These are phyloP conservation scores for Pelargonium fulgidum DNA, from an alignment of 441 rosid genomes.

Conservation along the genomic window DNA sequence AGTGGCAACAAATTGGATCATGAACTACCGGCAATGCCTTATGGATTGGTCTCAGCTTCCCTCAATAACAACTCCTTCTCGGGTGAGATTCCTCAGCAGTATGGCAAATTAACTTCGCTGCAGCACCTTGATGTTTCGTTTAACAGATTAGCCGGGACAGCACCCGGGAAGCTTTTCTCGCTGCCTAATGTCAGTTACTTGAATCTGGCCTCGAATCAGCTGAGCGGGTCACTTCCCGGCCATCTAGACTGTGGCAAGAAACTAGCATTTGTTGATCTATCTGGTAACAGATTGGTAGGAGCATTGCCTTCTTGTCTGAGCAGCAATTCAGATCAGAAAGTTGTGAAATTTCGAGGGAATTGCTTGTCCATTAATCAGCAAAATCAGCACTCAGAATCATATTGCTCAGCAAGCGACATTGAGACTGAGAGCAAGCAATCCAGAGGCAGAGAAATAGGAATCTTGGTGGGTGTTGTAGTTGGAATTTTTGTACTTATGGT, in stretches of 20 bases:
- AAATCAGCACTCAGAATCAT: conserved; percentile 49
- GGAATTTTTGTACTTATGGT: conserved; percentile 28
- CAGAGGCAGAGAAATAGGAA: conserved; percentile 34
- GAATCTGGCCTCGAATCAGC: conserved; percentile 48
- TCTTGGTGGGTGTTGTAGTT: conserved; percentile 36
- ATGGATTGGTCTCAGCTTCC: conserved; percentile 33
- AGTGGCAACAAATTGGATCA: conserved; percentile 38
- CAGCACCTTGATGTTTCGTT: conserved; percentile 42
- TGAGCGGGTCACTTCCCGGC: conserved; percentile 45
- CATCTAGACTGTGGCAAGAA: conserved; percentile 45
- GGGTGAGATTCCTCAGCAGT: conserved; percentile 37
- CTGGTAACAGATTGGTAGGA: conserved; percentile 54
- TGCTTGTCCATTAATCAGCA: conserved; percentile 42
- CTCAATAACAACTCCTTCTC: conserved; percentile 41
- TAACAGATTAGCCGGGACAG: conserved; percentile 33
- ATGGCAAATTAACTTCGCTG: conserved; percentile 33
- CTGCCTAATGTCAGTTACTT: conserved; percentile 46
- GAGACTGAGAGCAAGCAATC: conserved; percentile 26
- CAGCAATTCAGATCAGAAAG: conserved; percentile 21
- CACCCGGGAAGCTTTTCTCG: conserved; percentile 43
- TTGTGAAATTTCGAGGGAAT: conserved; percentile 44
- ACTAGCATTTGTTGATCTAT: conserved; percentile 54
- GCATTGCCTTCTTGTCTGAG: conserved; percentile 52
- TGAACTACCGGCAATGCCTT: conserved; percentile 36
- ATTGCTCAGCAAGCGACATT: conserved; percentile 29